Conservation (phyloP, 2,329 filamentous ascomycete species). For the Aspergillus carbonarius region DNA sequence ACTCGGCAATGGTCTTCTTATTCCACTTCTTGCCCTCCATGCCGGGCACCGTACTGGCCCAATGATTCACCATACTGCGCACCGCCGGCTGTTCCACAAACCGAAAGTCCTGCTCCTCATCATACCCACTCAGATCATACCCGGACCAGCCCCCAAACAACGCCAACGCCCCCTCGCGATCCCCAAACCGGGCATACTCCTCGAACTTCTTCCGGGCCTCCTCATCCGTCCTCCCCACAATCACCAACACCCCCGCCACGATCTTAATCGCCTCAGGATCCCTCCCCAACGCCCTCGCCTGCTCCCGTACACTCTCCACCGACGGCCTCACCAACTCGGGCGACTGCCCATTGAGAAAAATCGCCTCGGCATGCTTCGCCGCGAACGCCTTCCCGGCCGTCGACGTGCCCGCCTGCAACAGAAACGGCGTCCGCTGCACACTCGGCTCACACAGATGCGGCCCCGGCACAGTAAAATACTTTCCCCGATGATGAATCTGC, state of each 20-base stretch:
- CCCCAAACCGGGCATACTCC: constrained; percentile 44
- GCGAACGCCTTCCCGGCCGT: constrained; percentile 49
- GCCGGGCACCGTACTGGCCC: constrained; percentile 45
- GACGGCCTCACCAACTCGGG: constrained; percentile 43
- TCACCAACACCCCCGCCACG: constrained; percentile 45
- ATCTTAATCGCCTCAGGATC: constrained; percentile 45
- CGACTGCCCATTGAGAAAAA: constrained; percentile 48
- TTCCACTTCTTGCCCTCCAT: constrained; percentile 42
- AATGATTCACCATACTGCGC: constrained; percentile 46
- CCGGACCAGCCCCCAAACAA: constrained; percentile 51
- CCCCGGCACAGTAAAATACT: constrained; percentile 45
- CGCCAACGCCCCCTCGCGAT: constrained; percentile 45
- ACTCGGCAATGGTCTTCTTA: constrained; percentile 37
- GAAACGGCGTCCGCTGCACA: constrained; percentile 49
- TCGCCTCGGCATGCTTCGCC: constrained; percentile 46
- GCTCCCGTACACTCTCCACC: constrained; percentile 43
- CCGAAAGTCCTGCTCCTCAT: constrained; percentile 48
- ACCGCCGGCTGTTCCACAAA: constrained; percentile 45
- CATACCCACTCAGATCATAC: constrained; percentile 44
- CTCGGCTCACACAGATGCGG: constrained; percentile 49
- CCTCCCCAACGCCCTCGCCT: constrained; percentile 41
- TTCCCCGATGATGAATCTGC: constrained; percentile 40
- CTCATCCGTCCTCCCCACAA: constrained; percentile 48
- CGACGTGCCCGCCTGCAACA: constrained; percentile 50
- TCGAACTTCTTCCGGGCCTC: constrained; percentile 45